Evolutionary conservation across 2,329 filamentous ascomycete species (phyloP), one percentile per base, ranked within the genome.

Genomic region (Colletotrichum sp.): DNA sequence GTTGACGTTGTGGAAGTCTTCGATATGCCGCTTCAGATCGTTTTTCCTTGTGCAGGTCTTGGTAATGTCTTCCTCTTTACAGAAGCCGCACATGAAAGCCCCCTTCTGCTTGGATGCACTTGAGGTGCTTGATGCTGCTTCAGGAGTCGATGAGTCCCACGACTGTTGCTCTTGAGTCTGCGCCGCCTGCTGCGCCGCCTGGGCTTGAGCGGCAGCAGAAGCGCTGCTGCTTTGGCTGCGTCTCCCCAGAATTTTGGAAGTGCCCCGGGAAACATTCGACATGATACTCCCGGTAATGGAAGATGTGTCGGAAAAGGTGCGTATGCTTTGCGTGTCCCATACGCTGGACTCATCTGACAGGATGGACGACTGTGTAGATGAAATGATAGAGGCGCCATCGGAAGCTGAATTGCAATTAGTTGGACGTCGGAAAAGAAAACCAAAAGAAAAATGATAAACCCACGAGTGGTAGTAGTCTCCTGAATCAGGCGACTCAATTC

Each of bases 1-100:
- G 71, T 89, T 85, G 71, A 83, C 86, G 74, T 86, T 85, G 78
- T 89, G 87, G 67, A 87, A 88, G 75, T 87, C 84, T 70, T 87
- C 85, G 38, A 89, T 87, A 69, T 89, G 87, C 14, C 87, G 84
- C 78, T 88, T 88, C 63, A 89, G 80, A 72, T 89, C 87, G 74
- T 88, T 87, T 76, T 87, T 87, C 14, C 87, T 85, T 7, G 85
- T 86, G 75, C 86, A 87, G 5, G 85, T 86, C 78, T 86, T 84
- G 67, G 82, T 78, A 67, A 87, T 86, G 58, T 81, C 80, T 69
- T 83, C 83, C 77, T 88, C 86, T 48, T 82, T 82, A 77, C 86
- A 88, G 70, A 87, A 87, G 12, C 82, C 81, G 71, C 82, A 84
- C 71, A 84, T 84, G 76, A 87, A 82, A 7, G 83, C 81, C 13